Percentiles rank a stretch among this genome's conserved stretches.
These are phyloP conservation scores for Pseudogymnoascus sp. DNA, from an alignment of 2,329 filamentous ascomycete species.

Conservation along the genomic window DNA sequence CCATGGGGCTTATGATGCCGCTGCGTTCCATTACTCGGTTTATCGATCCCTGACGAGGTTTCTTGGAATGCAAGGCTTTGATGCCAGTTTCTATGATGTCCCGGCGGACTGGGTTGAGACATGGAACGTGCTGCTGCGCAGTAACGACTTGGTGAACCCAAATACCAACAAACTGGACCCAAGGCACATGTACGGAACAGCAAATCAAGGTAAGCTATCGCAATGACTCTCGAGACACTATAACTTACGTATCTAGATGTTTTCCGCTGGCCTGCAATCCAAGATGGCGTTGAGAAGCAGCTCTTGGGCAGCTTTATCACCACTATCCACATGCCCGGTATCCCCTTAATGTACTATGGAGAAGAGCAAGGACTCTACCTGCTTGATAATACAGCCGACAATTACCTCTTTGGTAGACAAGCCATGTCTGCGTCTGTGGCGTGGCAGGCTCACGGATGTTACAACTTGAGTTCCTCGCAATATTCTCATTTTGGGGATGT, in stretches of 20 bases:
- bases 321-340: constrained; percentile 54
- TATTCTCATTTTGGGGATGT: constrained; percentile 54
- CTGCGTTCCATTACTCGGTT: constrained; percentile 57
- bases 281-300: constrained; percentile 50
- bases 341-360: constrained; percentile 56
- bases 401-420: constrained; percentile 60
- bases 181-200: constrained; percentile 57
- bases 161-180: constrained; percentile 57
- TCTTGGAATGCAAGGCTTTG: constrained; percentile 47
- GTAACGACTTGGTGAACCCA: constrained; percentile 54
- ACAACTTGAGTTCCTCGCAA: constrained; percentile 48
- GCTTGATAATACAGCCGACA: constrained; percentile 55
- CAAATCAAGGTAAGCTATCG: constrained; percentile 39
- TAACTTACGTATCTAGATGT: constrained; percentile 51
- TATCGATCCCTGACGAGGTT: constrained; percentile 59
- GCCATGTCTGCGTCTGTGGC: constrained; percentile 55
- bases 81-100: constrained; percentile 33
- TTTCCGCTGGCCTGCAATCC: constrained; percentile 57
- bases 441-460: constrained; percentile 61
- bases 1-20: constrained; percentile 50
- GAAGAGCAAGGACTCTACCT: constrained; percentile 62
- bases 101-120: constrained; percentile 45
- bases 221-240: constrained; percentile 42
- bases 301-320: constrained; percentile 55
- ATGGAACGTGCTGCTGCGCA: constrained; percentile 51